phyloP scores from a whole-genome alignment of 2,329 filamentous ascomycete species.

The Fusarium acutatum region DNA sequence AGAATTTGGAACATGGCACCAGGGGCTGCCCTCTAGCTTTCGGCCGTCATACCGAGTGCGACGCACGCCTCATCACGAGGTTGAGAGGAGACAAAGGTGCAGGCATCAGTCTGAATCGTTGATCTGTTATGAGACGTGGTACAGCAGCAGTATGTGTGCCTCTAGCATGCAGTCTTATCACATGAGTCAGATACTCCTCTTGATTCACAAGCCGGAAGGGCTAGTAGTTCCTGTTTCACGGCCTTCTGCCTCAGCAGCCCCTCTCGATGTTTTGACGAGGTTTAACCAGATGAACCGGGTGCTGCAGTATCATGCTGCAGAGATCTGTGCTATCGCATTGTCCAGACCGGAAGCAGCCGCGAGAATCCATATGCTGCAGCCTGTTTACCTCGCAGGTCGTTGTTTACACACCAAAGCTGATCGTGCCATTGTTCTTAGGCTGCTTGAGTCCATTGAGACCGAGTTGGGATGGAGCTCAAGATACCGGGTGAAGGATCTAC shows the following conservation, averaged over 20 bases:
- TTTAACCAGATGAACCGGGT: not conserved
- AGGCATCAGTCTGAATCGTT: not conserved
- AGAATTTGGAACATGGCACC: not conserved
- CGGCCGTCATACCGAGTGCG: not conserved
- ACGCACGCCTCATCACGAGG: not conserved
- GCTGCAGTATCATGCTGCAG: not conserved
- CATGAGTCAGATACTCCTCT: not conserved
- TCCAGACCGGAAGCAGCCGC: not conserved
- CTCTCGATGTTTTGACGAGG: not conserved
- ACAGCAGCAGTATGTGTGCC: not conserved
- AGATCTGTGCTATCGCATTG: not conserved
- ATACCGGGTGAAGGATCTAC: not conserved
- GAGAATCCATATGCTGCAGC: not conserved
- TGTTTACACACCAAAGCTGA: not conserved
- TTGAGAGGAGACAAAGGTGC: no score
- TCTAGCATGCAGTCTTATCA: not conserved
- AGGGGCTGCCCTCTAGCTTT: not conserved
- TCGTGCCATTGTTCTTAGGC: not conserved
- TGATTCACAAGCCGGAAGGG: not conserved
- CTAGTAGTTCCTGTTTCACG: no score
- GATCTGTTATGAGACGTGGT: not conserved
- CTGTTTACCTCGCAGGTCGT: not conserved
- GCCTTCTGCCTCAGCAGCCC: not conserved
- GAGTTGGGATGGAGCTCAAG: not conserved
- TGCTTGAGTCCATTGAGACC: not conserved